Percentiles rank a stretch among this genome's conserved stretches.
Conservation (phyloP, 2,329 filamentous ascomycete species). For the Colletotrichum cordylinicola region DNA sequence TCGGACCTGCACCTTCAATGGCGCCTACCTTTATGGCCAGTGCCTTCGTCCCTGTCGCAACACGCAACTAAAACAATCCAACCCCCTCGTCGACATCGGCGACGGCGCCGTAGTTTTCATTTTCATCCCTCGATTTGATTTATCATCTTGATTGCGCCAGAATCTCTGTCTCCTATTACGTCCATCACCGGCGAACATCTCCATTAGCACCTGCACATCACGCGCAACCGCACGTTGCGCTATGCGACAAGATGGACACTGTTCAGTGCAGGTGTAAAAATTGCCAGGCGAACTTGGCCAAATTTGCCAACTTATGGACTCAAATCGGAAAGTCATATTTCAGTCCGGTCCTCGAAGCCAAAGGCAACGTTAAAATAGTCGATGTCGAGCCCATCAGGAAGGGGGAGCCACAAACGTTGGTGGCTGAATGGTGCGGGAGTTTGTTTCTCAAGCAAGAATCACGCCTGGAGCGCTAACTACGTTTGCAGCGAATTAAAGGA, state of each 20-base stretch:
- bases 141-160: background rate
- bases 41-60: background rate
- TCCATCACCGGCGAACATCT: background rate
- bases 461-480: background rate
- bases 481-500: constrained; percentile 39
- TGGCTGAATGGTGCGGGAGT: constrained; percentile 37
- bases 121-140: background rate
- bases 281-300: constrained; percentile 34
- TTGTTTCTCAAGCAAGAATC: background rate
- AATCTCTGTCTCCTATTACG: background rate
- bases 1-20: background rate
- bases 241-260: constrained; percentile 34
- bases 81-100: background rate
- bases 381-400: constrained; percentile 29
- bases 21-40: background rate
- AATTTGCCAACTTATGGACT: constrained; percentile 42
- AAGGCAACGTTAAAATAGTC: constrained; percentile 26
- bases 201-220: background rate
- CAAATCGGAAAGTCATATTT: constrained; percentile 45
- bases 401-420: constrained; percentile 39
- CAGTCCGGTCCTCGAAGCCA: constrained; percentile 36
- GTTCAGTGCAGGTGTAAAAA: constrained; percentile 40
- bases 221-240: background rate
- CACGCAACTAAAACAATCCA: background rate
- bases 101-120: background rate